Percentiles rank a stretch among this genome's conserved stretches.
Conservation (phyloP, 2,329 filamentous ascomycete genomes). For the Pseudonectria foliicola region DNA sequence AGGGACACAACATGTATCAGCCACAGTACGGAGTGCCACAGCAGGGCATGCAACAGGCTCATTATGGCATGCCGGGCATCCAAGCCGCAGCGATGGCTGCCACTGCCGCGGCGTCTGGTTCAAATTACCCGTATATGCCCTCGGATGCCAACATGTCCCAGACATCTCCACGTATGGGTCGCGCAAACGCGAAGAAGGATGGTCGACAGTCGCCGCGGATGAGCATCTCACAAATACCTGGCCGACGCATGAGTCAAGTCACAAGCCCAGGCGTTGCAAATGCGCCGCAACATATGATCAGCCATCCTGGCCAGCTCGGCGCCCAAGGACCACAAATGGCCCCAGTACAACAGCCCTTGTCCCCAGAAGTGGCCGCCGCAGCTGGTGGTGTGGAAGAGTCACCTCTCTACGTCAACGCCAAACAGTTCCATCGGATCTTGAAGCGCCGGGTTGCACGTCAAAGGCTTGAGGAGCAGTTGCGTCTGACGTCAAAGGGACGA, state of each 20-base stretch:
- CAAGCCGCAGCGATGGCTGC: conserved; percentile 89
- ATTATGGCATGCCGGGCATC: conserved; percentile 71
- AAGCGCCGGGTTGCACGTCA: conserved; percentile 91
- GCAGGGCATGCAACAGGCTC: conserved; percentile 57
- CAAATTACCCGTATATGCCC: conserved; percentile 65
- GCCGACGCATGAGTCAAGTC: conserved; percentile 68
- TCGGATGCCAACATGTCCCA: conserved; percentile 61
- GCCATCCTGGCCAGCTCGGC: conserved; percentile 49
- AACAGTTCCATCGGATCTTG: conserved; percentile 95
- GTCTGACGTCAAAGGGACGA: conserved; percentile 87
- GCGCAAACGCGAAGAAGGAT: conserved; percentile 63
- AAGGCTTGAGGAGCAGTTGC: conserved; percentile 84
- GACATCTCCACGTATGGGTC: conserved; percentile 72
- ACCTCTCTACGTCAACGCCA: conserved; percentile 94
- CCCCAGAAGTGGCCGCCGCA: conserved; percentile 67
- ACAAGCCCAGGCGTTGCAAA: conserved; percentile 68
- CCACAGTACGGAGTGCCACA: conserved; percentile 68
- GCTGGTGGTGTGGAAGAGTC: conserved; percentile 72
- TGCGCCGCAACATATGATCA: conserved; percentile 64
- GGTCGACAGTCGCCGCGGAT: conserved; percentile 73
- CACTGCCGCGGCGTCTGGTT: conserved; percentile 84
- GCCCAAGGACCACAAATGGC: conserved; percentile 55
- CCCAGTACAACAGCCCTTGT: conserved; percentile 64
- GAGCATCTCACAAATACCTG: conserved; percentile 52
- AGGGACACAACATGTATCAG: conserved; percentile 72